A percentile compares a stretch with the other conserved stretches of the same genome.
These are phyloP conservation scores for Phascolomyces articulosus DNA, from an alignment of 371 early-diverging fungal species.

Conservation along the genomic window DNA sequence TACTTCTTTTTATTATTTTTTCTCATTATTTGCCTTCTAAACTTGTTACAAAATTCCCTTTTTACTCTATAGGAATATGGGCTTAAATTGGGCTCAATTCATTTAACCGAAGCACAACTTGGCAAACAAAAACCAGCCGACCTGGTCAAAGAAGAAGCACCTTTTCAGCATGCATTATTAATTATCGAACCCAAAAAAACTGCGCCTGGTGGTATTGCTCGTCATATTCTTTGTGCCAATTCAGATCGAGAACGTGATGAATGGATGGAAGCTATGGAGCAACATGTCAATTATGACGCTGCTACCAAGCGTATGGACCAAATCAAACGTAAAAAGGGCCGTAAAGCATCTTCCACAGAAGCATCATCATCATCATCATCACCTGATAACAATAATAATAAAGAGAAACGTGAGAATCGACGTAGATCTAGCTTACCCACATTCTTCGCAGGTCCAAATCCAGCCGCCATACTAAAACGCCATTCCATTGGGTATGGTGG, in stretches of 20 bases:
- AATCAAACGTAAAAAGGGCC: constrained; percentile 18
- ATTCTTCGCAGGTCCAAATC: background rate
- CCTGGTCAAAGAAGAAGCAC: constrained; percentile 24
- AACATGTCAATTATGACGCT: constrained; percentile 46
- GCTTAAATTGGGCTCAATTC: constrained; percentile 53
- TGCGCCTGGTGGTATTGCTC: constrained; percentile 60
- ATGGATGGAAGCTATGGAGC: constrained; percentile 77
- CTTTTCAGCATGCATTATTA: constrained; percentile 80
- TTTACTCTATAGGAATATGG: constrained; percentile 58
- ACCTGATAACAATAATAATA: background rate
- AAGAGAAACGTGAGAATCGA: background rate
- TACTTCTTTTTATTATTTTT: no score
- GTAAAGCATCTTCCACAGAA: constrained; percentile 25
- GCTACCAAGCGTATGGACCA: constrained; percentile 5
- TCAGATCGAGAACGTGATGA: constrained; percentile 87
- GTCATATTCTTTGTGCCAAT: constrained; percentile 88
- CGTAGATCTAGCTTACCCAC: background rate
- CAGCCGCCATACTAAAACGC: background rate
- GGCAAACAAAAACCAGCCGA: constrained; percentile 46
- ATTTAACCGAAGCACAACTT: constrained; percentile 48
- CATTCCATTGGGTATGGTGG: background rate
- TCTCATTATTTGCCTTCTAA: no score
- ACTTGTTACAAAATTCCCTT: background rate
- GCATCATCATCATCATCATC: background rate
- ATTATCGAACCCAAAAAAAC: constrained; percentile 73